Evolutionary conservation across 345 rosid genomes (phyloP), one percentile per base, ranked within the genome.

Genomic region (Aegle marmelos): DNA sequence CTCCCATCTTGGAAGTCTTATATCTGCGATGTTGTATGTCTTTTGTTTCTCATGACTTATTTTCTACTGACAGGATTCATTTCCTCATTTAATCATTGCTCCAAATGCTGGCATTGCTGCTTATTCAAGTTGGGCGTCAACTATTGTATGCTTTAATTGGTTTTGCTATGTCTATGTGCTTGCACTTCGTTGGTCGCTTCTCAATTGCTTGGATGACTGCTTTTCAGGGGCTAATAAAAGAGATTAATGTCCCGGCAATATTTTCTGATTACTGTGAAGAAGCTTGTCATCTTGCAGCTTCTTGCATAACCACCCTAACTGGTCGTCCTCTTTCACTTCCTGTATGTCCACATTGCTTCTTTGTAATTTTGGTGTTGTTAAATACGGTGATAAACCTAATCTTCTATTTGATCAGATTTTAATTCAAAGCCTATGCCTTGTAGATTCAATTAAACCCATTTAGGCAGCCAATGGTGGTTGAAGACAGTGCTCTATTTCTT

Each of bases 181-280:
- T 0, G 11, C 53, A n/a, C 63, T 17, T 67, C 7, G 0, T 16
- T 71, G 59, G n/a, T 72, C 19, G 64, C 56, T 36, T 73, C 45
- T 17, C 68, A 9, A 11, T 75, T 61, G 41, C 61, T 37, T 78
- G 34, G 25, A 63, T 75, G 73, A 17, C 24, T 19, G 22, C 62
- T 31, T 66, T 73, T 77, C 87, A 93, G 97, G 93, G 94, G 85
- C 87, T 91, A 80, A 83, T 96, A 83, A 91, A 89, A 78, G 81
- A 87, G 86, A 84, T 87, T 37, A 87, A 88, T 78, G 90, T 89
- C 64, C 97, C 91, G 4, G 95, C 97, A 0, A 83, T 96, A 58
- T 92, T 94, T 82, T 80, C 97, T 36, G 98, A 96, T 84, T 96
- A 96, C 80, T 96, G 99, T 76, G 98, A 96, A 88, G 98, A 96